Base-by-base conservation (phyloP, 768 basidiomycete genomes). In the Agrocybe praecox region DNA sequence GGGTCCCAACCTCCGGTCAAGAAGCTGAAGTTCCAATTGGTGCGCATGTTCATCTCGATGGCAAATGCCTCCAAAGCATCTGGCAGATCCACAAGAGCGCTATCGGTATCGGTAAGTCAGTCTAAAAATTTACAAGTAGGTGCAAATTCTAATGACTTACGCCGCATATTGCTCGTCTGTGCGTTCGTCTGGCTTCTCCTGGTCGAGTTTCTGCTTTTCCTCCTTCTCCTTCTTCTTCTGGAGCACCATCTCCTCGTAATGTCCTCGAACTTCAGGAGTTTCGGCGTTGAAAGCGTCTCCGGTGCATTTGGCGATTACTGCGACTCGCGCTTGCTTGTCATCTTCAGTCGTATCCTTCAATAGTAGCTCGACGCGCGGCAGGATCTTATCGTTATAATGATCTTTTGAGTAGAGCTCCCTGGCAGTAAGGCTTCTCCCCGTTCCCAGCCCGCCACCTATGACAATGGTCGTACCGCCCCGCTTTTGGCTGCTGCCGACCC, bases 21-120 rank as follows among this genome's bases (percentile, higher is more conserved):
- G 5, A 61, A 15, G 6, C 42, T 61, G 22, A 55, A 51, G 15
- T 52, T 34, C 60, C 60, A 61, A 5, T 52, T 34, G 0, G 60
- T 61, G 7, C 32, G 49, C 24, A 14, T 22, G 6, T 2, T 22
- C 46, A 57, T 46, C 24, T 44, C n/a, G 2, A 43, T 22, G 0
- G 54, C 6, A 24, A 61, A 61, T 32, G 46, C 60, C 8, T 48
- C 24, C 33, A 55, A 23, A 14, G 43, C 47, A 2, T 54, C 49
- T 2, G 53, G 56, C 6, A 57, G 32, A 1, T 11, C 21, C 6
- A 21, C 21, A 9, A 46, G 23, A 1, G 40, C 52, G 1, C 56
- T 61, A 56, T 3, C 6, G 4, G 40, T 21, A 7, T 2, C 15
- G 15, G 23, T 3, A 22, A 5, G 26, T 29, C 26, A 29, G 26